Conservation (phyloP, 352 stramenopile genomes). For the Globisporangium heterothallicum region DNA sequence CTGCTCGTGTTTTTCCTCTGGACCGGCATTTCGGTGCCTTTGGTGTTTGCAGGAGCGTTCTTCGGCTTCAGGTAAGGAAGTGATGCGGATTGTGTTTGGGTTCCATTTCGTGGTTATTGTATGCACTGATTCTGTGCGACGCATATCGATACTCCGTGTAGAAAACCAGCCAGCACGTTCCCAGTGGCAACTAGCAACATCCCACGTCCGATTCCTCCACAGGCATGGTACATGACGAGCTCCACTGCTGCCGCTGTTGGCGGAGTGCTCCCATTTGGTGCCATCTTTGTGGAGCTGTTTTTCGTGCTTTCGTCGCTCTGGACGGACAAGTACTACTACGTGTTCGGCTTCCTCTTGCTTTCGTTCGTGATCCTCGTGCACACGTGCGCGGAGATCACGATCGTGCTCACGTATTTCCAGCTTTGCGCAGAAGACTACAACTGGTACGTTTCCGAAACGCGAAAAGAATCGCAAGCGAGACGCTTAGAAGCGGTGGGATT, state of each 20-base stretch:
- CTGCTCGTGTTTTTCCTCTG: constrained; percentile 98
- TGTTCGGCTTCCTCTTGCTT: constrained; percentile 99
- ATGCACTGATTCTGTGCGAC: neutral
- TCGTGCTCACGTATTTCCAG: constrained; percentile 99
- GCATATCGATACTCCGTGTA: constrained; percentile 10
- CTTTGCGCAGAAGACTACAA: constrained; percentile 99
- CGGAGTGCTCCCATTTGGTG: constrained; percentile 98
- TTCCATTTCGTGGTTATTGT: too few species aligned
- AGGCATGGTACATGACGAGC: constrained; percentile 98
- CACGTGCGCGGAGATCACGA: constrained; percentile 98
- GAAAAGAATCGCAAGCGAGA: too few species aligned
- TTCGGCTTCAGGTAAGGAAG: constrained; percentile 96
- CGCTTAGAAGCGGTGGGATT: neutral
- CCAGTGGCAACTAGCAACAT: constrained; percentile 98
- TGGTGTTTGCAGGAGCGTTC: constrained; percentile 98
- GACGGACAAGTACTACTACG: constrained; percentile 99
- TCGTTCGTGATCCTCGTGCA: constrained; percentile 98
- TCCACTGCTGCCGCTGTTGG: constrained; percentile 91
- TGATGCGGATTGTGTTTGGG: too few species aligned
- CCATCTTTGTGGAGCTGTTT: constrained; percentile 99
- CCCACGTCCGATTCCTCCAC: constrained; percentile 95
- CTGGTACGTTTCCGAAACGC: too few species aligned
- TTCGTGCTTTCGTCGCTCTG: constrained; percentile 98
- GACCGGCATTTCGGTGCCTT: constrained; percentile 97
- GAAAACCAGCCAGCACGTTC: constrained; percentile 90